Conservation (phyloP, 345 rosid species). For the Citrus glauca region DNA sequence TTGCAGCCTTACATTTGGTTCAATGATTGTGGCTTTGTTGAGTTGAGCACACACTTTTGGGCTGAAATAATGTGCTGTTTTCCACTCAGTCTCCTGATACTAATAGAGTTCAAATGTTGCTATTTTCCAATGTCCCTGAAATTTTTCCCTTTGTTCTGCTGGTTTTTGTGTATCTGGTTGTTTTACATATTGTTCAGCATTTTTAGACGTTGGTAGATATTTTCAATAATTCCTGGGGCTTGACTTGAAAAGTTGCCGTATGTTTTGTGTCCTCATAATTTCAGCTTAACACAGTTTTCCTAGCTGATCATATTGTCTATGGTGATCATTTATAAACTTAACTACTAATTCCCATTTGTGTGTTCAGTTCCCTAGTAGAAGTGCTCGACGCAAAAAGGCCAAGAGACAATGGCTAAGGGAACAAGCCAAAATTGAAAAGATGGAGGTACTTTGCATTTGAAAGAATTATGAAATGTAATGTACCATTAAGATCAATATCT, state of each 20-base stretch:
- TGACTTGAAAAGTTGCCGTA: neutral
- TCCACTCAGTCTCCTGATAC: neutral
- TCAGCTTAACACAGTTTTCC: slow-evolving; percentile 6
- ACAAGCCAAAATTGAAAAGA: slow-evolving; percentile 51
- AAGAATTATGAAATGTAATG: neutral
- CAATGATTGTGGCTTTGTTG: neutral
- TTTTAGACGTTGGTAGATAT: neutral
- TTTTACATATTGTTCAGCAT: neutral
- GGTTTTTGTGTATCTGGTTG: neutral
- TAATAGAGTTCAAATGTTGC: neutral
- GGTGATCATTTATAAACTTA: slow-evolving; percentile 9
- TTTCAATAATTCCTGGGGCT: neutral
- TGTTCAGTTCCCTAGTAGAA: slow-evolving; percentile 74
- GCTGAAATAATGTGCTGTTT: neutral
- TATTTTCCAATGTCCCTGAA: neutral
- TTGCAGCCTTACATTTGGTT: neutral
- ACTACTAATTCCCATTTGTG: slow-evolving; percentile 18
- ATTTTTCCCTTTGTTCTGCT: neutral
- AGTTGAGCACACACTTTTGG: neutral
- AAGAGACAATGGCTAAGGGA: slow-evolving; percentile 79
- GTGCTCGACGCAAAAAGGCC: slow-evolving; percentile 88
- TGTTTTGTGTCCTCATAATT: neutral
- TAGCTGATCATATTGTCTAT: slow-evolving; percentile 7
- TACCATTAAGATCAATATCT: slow-evolving; percentile 6
- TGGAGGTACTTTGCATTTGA: slow-evolving; percentile 41